These are phyloP conservation scores for Ganoderma leucocontextum DNA, from an alignment of 1,284 basidiomycete genomes.

Conservation along the genomic window DNA sequence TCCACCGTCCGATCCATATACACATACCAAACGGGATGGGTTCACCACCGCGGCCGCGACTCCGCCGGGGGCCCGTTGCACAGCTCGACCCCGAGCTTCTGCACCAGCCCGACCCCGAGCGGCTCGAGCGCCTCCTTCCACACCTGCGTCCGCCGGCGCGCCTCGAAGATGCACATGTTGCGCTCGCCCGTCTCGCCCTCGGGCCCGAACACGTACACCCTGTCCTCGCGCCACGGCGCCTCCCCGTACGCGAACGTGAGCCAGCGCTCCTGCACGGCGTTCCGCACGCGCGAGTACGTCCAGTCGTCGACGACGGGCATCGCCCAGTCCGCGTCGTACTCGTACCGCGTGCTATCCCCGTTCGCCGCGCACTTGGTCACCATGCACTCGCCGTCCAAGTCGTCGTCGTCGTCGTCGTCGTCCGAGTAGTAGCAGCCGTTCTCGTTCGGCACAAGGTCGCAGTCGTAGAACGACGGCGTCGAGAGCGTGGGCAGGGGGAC, in stretches of 20 bases:
- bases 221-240: slow-evolving; percentile 71
- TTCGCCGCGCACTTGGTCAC: slow-evolving; percentile 13
- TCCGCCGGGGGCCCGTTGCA: slow-evolving; percentile 64
- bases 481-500: slow-evolving; percentile 50
- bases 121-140: slow-evolving; percentile 75
- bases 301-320: slow-evolving; percentile 62
- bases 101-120: slow-evolving; percentile 67
- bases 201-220: slow-evolving; percentile 78
- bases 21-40: not conserved
- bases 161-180: slow-evolving; percentile 61
- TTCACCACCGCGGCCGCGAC: slow-evolving; percentile 21
- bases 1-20: not conserved
- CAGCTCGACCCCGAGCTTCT: slow-evolving; percentile 76
- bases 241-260: slow-evolving; percentile 77
- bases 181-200: slow-evolving; percentile 75
- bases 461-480: slow-evolving; percentile 28
- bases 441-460: slow-evolving; percentile 33
- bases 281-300: slow-evolving; percentile 68
- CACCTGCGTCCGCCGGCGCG: slow-evolving; percentile 52
- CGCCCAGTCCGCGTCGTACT: slow-evolving; percentile 37
- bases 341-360: slow-evolving; percentile 33
- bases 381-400: slow-evolving; percentile 10
- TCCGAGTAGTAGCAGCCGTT: slow-evolving; percentile 40
- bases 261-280: slow-evolving; percentile 76
- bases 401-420: slow-evolving; percentile 34